Evolutionary conservation across 2,329 filamentous ascomycete species (phyloP), one percentile per base, ranked within the genome.

Genomic region (Zymoseptoria crescenta): DNA sequence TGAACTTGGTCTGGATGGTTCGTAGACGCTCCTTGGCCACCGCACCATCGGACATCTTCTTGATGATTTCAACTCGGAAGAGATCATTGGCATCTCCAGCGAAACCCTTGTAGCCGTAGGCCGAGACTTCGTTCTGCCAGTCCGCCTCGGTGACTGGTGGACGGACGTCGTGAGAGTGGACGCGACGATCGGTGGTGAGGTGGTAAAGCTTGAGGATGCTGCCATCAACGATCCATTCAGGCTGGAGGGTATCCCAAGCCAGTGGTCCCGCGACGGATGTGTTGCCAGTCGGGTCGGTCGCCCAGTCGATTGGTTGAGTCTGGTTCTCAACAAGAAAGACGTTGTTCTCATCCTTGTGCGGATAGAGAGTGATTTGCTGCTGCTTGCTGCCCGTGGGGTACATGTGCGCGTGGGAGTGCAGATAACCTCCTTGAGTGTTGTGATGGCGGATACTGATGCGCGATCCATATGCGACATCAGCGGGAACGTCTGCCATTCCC

Each of bases 321-420:
- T 95, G 89, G 74, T 99, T 99, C 79, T 99, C 94, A 59, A 97
- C 73, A 41, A 96, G 77, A 85, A 90, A 99, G 58, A 96, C 69
- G 73, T 99, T 99, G 82, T 99, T 99, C 73, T 96, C 91, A 70
- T 99, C 94, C 81, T 97, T 97, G 82, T 99, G 94, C 7, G 94
- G 94, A 70, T 99, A 99, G 2, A 99, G 84, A 0, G 94, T 99
- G 68, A 99, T 91, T 74, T 99, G 94, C 75, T 99, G 94, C 77
- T 99, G 95, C 80, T 96, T 95, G 81, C 91, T 96, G 66, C 94
- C 94, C 8, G 86, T 90, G 3, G 94, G 94, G 73, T 97, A 99
- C 94, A 99, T 99, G 72, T 96, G 87, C 68, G 86, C 85, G 74
- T 99, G 94, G 7, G 94, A 97, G 77, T 99, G 94, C 56, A 99